phyloP scores from a whole-genome alignment of 179 eudicot genomes.

The Silene coronaria region DNA sequence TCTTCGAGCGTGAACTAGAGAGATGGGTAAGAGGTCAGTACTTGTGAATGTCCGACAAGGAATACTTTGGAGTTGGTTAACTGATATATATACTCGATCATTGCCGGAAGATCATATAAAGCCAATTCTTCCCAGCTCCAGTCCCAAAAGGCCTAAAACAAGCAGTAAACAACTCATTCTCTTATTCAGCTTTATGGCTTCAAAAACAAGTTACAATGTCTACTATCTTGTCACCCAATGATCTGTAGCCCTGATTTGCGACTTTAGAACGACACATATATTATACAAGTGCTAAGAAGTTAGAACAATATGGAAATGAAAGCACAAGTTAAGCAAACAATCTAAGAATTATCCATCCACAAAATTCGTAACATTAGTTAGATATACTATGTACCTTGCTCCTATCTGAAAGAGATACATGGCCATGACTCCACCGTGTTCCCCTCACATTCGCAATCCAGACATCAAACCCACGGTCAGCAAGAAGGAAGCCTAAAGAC shows the following conservation, averaged over 20 bases:
- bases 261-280: neutral
- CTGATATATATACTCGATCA: constrained; percentile 52
- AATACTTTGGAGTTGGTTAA: constrained; percentile 52
- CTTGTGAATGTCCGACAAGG: constrained; percentile 97
- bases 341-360: neutral
- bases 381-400: constrained; percentile 51
- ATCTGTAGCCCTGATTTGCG: neutral
- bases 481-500: constrained; percentile 89
- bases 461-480: constrained; percentile 91
- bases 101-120: constrained; percentile 67
- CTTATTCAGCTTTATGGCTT: neutral
- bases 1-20: neutral
- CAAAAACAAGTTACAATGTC: neutral
- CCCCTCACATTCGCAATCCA: constrained; percentile 96
- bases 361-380: neutral
- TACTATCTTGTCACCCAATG: neutral
- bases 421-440: constrained; percentile 92
- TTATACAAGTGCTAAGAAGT: neutral
- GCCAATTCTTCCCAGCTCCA: constrained; percentile 99
- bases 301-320: neutral
- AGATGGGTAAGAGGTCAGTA: constrained; percentile 18
- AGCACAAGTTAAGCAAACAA: neutral
- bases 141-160: constrained; percentile 81
- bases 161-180: constrained; percentile 11
- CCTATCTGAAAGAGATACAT: constrained; percentile 59